Conservation (phyloP, 106 monocot species). For the Dendrobium huoshanense region DNA sequence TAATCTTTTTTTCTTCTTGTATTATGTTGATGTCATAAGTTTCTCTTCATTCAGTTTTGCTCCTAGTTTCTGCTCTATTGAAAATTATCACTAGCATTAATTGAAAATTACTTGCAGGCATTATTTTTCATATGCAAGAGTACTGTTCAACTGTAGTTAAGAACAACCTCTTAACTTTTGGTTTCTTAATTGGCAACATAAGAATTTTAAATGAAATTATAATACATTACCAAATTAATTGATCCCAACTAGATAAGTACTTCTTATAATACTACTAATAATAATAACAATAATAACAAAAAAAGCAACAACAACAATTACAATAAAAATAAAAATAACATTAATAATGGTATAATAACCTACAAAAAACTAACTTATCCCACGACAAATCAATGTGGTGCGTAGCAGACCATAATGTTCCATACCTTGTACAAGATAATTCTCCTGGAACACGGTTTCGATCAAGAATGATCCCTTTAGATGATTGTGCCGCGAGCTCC, state of each 20-base stretch:
- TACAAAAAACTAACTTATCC: neutral
- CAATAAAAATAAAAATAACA: neutral
- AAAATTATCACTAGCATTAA: conserved; percentile 9
- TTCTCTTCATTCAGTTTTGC: conserved; percentile 46
- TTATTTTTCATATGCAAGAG: neutral
- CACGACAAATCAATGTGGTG: neutral
- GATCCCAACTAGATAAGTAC: neutral
- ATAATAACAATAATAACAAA: neutral
- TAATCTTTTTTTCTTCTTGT: neutral
- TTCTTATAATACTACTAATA: neutral
- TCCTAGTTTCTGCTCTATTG: conserved; percentile 75
- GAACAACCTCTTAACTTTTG: neutral
- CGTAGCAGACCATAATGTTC: neutral
- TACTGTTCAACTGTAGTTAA: neutral
- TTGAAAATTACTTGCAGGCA: neutral
- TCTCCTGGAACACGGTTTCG: conserved; percentile 30
- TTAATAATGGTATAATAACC: neutral
- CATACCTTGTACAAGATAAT: conserved; percentile 55
- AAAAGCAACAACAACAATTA: no score
- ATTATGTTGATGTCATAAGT: neutral
- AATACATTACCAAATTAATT: neutral
- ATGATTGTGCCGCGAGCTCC: conserved; percentile 88
- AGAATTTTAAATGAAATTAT: neutral
- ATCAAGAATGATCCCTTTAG: conserved; percentile 78
- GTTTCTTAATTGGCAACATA: neutral